Base-by-base conservation (phyloP, 176 grass and related monocot species). In the Rhynchospora pubera region DNA sequence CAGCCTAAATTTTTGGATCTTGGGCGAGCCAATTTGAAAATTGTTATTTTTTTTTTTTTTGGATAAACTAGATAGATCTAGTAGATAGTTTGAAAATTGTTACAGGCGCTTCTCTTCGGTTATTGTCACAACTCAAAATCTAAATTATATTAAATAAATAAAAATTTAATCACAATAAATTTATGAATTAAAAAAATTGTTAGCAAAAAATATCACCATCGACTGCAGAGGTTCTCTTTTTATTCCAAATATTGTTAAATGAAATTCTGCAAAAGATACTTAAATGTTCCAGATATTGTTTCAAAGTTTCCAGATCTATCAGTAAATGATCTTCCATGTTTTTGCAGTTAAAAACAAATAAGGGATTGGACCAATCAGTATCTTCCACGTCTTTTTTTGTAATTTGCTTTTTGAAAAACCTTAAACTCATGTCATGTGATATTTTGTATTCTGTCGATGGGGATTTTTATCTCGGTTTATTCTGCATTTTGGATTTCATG, bases 1-100 rank as follows among this genome's bases (percentile, higher is more conserved):
- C 48, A 78, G 9, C 42, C 75, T 78, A 78, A 78, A 78, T 59
- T 78, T 78, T 58, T 57, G 75, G 75, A 78, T 59, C 51, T 78
- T 78, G 51, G 67, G 5, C 8, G 5, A 5, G 2, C 34, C 42
- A 19, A 50, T 47, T 46, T 46, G 26, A 28, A 28, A 28, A 28
- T 28, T 28, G 26, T 28, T 28, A 1, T 28, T 28, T 28, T 28
- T 28, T 28, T 28, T 28, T 28, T 28, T 28, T 28, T 28, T 73
- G 61, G 26, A 28, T 28, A 28, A 28, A 28, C 26, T 28, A 28
- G 26, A 28, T 28, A 28, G 26, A 28, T 28, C 26, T 28, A 28
- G 26, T 28, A 28, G 26, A 28, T 1, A 28, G 26, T 28, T 28
- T 28, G 26, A 23, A 28, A 26, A 13, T 58, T 57, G 18, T 58